Evolutionary conservation across 192 early-diverging fungal genomes (phyloP).

Genomic region (Blastocladiella britannica): DNA sequence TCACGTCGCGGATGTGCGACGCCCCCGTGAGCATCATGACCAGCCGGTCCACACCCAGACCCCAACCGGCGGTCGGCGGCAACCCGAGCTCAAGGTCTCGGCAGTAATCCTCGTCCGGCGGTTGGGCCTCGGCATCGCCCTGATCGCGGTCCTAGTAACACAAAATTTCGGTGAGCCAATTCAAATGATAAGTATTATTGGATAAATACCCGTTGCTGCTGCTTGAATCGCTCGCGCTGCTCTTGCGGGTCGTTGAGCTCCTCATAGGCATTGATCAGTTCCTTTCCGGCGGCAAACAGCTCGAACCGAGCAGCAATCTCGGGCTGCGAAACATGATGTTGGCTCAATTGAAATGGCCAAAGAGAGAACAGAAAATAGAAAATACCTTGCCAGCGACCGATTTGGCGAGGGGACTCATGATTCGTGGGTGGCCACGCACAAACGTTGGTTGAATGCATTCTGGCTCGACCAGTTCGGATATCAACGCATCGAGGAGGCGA

Average conservation of each 20-base stretch:
- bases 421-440: slow-evolving; percentile 49
- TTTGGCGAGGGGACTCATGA: slow-evolving; percentile 67
- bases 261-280: slow-evolving; percentile 70
- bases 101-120: slow-evolving; percentile 48
- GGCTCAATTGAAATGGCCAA: too few relatives aligned
- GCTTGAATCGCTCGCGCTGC: slow-evolving; percentile 40
- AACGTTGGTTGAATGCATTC: slow-evolving; percentile 63
- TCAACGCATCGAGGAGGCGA: slow-evolving; percentile 48
- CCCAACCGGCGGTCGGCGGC: slow-evolving; percentile 77
- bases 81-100: slow-evolving; percentile 61
- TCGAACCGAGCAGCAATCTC: slow-evolving; percentile 49
- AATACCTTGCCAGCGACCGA: slow-evolving; percentile 4
- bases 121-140: slow-evolving; percentile 58
- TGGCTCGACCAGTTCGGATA: slow-evolving; percentile 52
- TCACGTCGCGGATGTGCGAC: slow-evolving; percentile 54
- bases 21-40: slow-evolving; percentile 44
- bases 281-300: slow-evolving; percentile 51
- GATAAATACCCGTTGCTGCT: slow-evolving; percentile 21
- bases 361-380: background rate
- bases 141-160: slow-evolving; percentile 28
- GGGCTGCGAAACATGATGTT: slow-evolving; percentile 13
- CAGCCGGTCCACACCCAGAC: slow-evolving; percentile 71
- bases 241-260: slow-evolving; percentile 73
- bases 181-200: too few relatives aligned
- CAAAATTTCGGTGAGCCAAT: too few relatives aligned